phyloP scores from a whole-genome alignment of 2,329 filamentous ascomycete genomes.

The Cryoendolithus antarcticus region DNA sequence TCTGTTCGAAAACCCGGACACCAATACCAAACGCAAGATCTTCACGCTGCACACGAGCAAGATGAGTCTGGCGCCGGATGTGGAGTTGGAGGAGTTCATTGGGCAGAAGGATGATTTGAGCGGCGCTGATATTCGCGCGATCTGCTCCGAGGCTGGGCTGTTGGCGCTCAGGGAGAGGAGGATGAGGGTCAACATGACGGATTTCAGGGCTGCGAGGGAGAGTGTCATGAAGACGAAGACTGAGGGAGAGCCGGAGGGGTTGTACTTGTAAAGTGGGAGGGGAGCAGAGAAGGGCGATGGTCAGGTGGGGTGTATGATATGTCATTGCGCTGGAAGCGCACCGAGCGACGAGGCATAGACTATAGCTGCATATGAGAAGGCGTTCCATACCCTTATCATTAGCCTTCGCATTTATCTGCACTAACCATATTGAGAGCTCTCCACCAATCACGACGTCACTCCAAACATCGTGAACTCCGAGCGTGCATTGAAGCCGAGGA shows the following conservation, averaged over 20 bases:
- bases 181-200: conserved; percentile 98
- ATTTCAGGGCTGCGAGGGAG: conserved; percentile 86
- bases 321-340: not conserved
- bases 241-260: conserved; percentile 91
- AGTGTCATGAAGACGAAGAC: conserved; percentile 96
- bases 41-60: conserved; percentile 97
- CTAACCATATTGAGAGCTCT: too few species aligned
- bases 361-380: too few species aligned
- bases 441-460: too few species aligned
- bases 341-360: too few species aligned
- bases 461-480: too few species aligned
- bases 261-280: conserved; percentile 70
- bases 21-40: conserved; percentile 95
- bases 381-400: too few species aligned
- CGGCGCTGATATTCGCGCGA: conserved; percentile 96
- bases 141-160: conserved; percentile 92
- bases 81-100: conserved; percentile 98
- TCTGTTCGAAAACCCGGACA: conserved; percentile 59
- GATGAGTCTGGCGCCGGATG: conserved; percentile 92
- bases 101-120: conserved; percentile 95
- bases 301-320: not conserved
- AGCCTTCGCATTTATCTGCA: too few species aligned
- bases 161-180: conserved; percentile 86
- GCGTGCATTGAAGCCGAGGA: too few species aligned
- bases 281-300: not conserved